Evolutionary conservation across 2,329 filamentous ascomycete genomes (phyloP).

Genomic region (Escovopsis sp.): DNA sequence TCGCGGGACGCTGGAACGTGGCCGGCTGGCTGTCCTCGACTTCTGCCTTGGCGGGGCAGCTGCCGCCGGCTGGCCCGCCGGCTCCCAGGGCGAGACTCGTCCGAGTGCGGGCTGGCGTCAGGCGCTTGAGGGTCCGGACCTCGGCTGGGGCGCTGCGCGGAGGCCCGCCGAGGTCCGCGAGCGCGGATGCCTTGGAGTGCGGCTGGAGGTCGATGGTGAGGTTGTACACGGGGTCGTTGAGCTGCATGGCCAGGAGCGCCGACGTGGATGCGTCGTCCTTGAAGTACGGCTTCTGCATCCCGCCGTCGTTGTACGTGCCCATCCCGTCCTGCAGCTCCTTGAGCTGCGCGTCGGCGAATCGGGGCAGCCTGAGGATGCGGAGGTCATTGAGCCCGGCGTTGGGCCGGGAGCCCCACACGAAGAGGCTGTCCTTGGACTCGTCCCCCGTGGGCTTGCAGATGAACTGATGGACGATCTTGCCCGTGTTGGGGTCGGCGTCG

Average conservation of each 20-base stretch:
- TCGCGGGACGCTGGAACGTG: not conserved
- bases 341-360: conserved; percentile 1
- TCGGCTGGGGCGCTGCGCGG: not conserved
- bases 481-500: not conserved
- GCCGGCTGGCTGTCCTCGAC: not conserved
- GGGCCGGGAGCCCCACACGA: not conserved
- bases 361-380: conserved; percentile 2
- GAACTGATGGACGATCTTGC: not conserved
- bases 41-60: not conserved
- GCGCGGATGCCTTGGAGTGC: not conserved
- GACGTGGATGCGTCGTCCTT: conserved; percentile 3
- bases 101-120: not conserved
- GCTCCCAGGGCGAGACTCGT: not conserved
- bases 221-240: conserved; percentile 7
- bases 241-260: conserved; percentile 6
- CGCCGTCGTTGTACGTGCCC: not conserved
- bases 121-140: not conserved
- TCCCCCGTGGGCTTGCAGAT: not conserved
- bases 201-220: conserved; percentile 4
- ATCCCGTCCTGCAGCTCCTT: not conserved
- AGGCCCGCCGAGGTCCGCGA: not conserved
- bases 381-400: not conserved
- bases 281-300: conserved; percentile 1
- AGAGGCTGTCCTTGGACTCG: not conserved
- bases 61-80: too few relatives aligned